Evolutionary conservation across 805 yeast species (phyloP).

Genomic region (Cyberlindnera misumaiensis): DNA sequence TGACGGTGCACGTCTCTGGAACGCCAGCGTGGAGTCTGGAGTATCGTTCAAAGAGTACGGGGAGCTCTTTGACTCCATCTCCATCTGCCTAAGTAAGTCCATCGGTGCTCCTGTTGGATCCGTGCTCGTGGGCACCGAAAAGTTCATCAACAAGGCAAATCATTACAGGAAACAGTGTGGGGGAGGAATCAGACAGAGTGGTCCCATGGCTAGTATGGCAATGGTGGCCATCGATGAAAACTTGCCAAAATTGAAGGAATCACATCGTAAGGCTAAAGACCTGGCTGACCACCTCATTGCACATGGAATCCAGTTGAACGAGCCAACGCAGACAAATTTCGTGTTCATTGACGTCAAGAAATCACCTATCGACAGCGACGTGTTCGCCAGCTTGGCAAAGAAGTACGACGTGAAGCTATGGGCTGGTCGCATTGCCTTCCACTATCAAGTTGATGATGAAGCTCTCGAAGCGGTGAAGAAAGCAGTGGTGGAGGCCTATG

Average conservation of each 20-base stretch:
- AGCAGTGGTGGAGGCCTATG: slow-evolving; percentile 34
- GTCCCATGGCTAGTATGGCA: slow-evolving; percentile 77
- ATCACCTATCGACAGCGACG: slow-evolving; percentile 46
- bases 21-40: slow-evolving; percentile 64
- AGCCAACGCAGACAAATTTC: slow-evolving; percentile 79
- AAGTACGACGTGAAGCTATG: slow-evolving; percentile 51
- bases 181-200: slow-evolving; percentile 90
- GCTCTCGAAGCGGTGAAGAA: slow-evolving; percentile 20
- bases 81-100: slow-evolving; percentile 83
- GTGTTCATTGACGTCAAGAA: slow-evolving; percentile 58
- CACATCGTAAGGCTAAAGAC: slow-evolving; percentile 45
- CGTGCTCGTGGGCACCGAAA: slow-evolving; percentile 61
- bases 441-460: slow-evolving; percentile 19
- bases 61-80: slow-evolving; percentile 73
- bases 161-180: slow-evolving; percentile 91
- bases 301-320: slow-evolving; percentile 51
- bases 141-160: slow-evolving; percentile 60
- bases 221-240: slow-evolving; percentile 65
- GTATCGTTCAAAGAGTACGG: slow-evolving; percentile 61
- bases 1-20: slow-evolving; percentile 96
- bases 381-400: slow-evolving; percentile 44
- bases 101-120: slow-evolving; percentile 95
- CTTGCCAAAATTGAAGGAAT: slow-evolving; percentile 37
- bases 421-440: slow-evolving; percentile 70
- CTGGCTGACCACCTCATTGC: slow-evolving; percentile 43